Evolutionary conservation across 1,139 yeast genomes (phyloP).

Genomic region (Casaregolazyma suthepensis): DNA sequence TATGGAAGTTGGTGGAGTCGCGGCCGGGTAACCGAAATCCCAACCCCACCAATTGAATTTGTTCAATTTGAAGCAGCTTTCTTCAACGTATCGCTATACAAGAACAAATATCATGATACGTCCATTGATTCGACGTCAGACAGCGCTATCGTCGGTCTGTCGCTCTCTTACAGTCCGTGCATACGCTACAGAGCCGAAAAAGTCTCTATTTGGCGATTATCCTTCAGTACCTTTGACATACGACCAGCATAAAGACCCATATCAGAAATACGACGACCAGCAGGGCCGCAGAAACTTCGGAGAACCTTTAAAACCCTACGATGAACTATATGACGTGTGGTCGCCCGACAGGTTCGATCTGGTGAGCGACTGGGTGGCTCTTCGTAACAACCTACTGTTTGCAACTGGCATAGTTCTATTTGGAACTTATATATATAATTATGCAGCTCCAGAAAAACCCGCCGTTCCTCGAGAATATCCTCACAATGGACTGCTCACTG

Average conservation of each 20-base stretch:
- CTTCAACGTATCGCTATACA: not conserved
- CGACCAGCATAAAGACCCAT: constrained; percentile 63
- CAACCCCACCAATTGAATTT: constrained; percentile 4
- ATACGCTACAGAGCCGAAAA: constrained; percentile 6
- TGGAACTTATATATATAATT: constrained; percentile 48
- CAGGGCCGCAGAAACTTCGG: constrained; percentile 75
- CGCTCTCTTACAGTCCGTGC: not conserved
- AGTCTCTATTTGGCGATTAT: constrained; percentile 37
- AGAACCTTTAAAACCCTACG: constrained; percentile 42
- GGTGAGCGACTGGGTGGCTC: constrained; percentile 57
- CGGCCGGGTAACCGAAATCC: constrained; percentile 1
- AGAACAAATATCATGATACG: not conserved
- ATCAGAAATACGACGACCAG: constrained; percentile 69
- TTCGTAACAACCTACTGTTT: constrained; percentile 46
- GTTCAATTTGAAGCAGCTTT: constrained; percentile 1
- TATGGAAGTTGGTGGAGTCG: not conserved
- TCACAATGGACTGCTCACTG: constrained; percentile 65
- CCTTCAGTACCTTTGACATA: constrained; percentile 43
- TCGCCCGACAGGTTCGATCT: constrained; percentile 70
- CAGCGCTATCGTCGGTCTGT: not conserved
- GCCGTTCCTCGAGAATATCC: constrained; percentile 76
- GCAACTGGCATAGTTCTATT: constrained; percentile 51
- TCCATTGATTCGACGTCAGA: constrained; percentile 5
- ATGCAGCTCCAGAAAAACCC: constrained; percentile 67
- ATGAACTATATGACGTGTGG: constrained; percentile 78